Percentiles rank a stretch among this genome's conserved stretches.
phyloP scores from a whole-genome alignment of 306 rosid species.

The Vicia villosa region DNA sequence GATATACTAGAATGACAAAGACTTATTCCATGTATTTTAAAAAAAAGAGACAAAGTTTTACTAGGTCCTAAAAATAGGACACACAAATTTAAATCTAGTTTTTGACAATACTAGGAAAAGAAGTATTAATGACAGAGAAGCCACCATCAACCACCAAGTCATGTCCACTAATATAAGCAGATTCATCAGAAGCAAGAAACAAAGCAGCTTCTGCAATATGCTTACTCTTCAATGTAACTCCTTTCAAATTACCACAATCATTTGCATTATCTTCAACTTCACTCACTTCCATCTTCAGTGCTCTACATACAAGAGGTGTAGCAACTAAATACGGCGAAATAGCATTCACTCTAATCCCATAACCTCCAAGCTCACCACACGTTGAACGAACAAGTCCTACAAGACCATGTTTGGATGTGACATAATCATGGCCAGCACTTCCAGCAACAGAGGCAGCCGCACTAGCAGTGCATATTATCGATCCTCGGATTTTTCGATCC shows the following conservation, averaged over 20 bases:
- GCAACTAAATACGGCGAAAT: slow-evolving; percentile 67
- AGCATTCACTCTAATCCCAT: slow-evolving; percentile 71
- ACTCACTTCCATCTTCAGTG: slow-evolving; percentile 14
- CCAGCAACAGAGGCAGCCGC: slow-evolving; percentile 60
- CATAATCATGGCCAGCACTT: slow-evolving; percentile 48
- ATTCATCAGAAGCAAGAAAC: slow-evolving; percentile 81
- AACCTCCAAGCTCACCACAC: slow-evolving; percentile 65
- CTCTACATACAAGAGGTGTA: slow-evolving; percentile 52
- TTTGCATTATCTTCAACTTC: slow-evolving; percentile 49
- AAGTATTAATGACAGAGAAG: slow-evolving; percentile 47
- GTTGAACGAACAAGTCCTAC: slow-evolving; percentile 57
- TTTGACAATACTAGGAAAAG: slow-evolving; percentile 22
- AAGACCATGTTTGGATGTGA: slow-evolving; percentile 57
- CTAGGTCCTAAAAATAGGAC: too few relatives aligned
- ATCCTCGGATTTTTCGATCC: slow-evolving; percentile 44
- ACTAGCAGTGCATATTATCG: slow-evolving; percentile 72
- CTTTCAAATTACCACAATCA: slow-evolving; percentile 62
- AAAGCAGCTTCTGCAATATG: slow-evolving; percentile 82
- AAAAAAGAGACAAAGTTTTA: too few relatives aligned
- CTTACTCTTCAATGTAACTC: slow-evolving; percentile 60
- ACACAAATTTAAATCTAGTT: too few relatives aligned
- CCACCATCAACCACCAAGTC: slow-evolving; percentile 79
- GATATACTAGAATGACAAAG: too few relatives aligned
- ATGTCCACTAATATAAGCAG: slow-evolving; percentile 73
- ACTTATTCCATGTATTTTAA: too few relatives aligned